Base-by-base conservation (phyloP, 177 flowering plant genomes). In the Vitis hybrid region DNA sequence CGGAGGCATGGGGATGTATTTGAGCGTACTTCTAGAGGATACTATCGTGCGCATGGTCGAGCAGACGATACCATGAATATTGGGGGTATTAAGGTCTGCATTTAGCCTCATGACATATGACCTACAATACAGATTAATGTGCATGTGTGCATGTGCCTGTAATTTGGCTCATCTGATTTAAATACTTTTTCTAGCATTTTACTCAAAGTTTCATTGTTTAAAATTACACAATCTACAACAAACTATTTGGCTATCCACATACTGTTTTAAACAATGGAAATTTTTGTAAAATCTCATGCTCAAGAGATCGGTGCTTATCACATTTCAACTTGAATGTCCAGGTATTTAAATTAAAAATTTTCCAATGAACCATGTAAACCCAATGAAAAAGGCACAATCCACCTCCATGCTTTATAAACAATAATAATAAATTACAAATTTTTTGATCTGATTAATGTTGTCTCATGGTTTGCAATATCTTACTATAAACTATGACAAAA, bases 21-120 rank as follows among this genome's bases (percentile, higher is more conserved):
- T 77, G 97, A 95, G 81, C 88, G 87, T 49, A 89, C 99, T 48
- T 61, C 86, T 66, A 77, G 77, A 61, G 97, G 99, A 53, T 95
- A 85, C 73, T 95, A 93, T 76, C 90, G 76, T 65, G 98, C 98
- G 20, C 98, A 95, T 84, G 99, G 99, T 56, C 94, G 98, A 71
- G 88, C 99, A 55, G 99, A 95, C 82, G 99, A 95, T 79, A 93
- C 99, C 15, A 95, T 95, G 99, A 95, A 95, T 83, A 88, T 95
- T 74, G 99, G 99, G n/a, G 99, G 99, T 22, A 90, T 95, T 55
- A 95, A 95, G 98, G 99, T 91, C 61, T 64, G 74, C 12, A 39
- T 66, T 16, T 66, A 45, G 16, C 48, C 57, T 52, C 61, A 15
- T 15, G 13, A 14, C 11, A 57, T 59, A 66, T 8, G 22, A 57